These are phyloP conservation scores for Calonectria hawksworthii DNA, from an alignment of 2,329 filamentous ascomycete genomes.

Conservation along the genomic window DNA sequence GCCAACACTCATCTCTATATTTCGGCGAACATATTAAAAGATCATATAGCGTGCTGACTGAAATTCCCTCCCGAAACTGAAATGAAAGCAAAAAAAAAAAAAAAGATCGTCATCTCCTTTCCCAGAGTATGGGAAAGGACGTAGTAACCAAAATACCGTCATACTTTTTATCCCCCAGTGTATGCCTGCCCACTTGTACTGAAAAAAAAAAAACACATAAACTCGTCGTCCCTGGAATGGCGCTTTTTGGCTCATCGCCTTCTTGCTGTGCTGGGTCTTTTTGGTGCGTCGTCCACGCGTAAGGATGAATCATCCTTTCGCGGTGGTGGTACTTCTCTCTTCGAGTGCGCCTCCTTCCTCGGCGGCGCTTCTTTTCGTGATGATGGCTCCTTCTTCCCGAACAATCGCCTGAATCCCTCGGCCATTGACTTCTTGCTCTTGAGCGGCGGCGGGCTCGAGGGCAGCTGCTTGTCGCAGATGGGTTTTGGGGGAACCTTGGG, in stretches of 20 bases:
- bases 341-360: not conserved
- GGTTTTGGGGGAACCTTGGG: conserved; percentile 12
- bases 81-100: not conserved
- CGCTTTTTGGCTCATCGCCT: not conserved
- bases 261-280: not conserved
- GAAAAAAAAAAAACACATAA: conserved; percentile 4
- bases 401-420: conserved; percentile 56
- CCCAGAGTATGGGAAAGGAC: not conserved
- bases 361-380: not conserved
- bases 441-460: conserved; percentile 27
- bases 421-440: conserved; percentile 52
- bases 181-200: not conserved
- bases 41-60: not conserved
- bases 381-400: conserved; percentile 49
- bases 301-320: not conserved
- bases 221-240: not conserved
- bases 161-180: not conserved
- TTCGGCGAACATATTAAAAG: not conserved
- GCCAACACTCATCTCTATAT: not conserved
- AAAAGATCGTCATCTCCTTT: not conserved
- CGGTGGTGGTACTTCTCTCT: not conserved
- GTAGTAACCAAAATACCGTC: not conserved
- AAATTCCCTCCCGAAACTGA: not conserved
- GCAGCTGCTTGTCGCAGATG: not conserved
- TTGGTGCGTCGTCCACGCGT: not conserved